Percentiles rank a stretch among this genome's conserved stretches.
phyloP scores from a whole-genome alignment of 306 rosid genomes.

The Castanospermum australe region DNA sequence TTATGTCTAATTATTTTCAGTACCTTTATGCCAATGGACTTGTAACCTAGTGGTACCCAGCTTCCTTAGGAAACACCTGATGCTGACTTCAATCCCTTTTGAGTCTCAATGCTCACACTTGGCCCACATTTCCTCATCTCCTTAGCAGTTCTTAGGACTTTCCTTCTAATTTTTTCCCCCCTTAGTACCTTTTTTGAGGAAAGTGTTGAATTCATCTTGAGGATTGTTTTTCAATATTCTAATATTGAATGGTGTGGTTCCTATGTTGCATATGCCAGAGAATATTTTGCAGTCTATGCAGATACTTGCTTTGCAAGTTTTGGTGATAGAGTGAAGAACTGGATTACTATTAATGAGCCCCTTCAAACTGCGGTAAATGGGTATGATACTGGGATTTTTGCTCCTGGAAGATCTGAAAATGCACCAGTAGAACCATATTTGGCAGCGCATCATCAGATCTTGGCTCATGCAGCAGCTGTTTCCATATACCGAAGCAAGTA shows the following conservation, averaged over 20 bases:
- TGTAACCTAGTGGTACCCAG: background rate
- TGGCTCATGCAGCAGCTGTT: conserved; percentile 87
- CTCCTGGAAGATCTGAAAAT: conserved; percentile 83
- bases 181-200: background rate
- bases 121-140: background rate
- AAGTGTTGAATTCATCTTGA: background rate
- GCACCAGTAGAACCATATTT: conserved; percentile 66
- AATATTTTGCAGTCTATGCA: conserved; percentile 74
- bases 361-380: conserved; percentile 88
- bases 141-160: background rate
- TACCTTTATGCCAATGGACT: background rate
- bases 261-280: conserved; percentile 51
- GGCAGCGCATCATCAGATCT: conserved; percentile 81
- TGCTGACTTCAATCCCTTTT: background rate
- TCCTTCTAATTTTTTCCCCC: background rate
- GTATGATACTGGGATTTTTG: conserved; percentile 52
- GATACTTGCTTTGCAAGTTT: conserved; percentile 87
- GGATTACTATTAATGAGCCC: conserved; percentile 91
- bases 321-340: conserved; percentile 93
- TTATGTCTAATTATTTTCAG: background rate
- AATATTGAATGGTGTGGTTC: conserved; percentile 17
- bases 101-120: background rate
- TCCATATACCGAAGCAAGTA: conserved; percentile 76
- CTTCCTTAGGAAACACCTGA: background rate
- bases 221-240: background rate